Evolutionary conservation across 306 rosid genomes (phyloP).

Genomic region (Senna siamea): DNA sequence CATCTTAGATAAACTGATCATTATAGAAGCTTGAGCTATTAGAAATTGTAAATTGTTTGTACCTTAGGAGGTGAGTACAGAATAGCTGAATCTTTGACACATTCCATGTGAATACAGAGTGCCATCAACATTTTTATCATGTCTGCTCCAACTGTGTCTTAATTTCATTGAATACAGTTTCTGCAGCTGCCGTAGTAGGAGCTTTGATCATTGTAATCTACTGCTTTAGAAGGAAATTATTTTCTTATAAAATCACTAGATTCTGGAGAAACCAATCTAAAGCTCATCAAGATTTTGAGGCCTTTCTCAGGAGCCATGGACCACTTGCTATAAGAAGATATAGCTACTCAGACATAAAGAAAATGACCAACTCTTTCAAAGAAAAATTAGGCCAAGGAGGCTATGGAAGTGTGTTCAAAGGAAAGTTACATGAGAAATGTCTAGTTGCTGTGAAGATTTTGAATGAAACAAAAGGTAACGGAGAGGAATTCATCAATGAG

Average conservation of each 20-base stretch:
- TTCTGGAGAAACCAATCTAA: too few relatives aligned
- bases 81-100: background rate
- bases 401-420: slow-evolving; percentile 43
- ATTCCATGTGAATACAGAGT: background rate
- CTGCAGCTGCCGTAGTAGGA: background rate
- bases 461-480: background rate
- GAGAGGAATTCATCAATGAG: slow-evolving; percentile 3
- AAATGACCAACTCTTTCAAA: slow-evolving; percentile 17
- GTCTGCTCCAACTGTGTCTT: too few relatives aligned
- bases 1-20: background rate
- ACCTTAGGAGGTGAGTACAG: background rate
- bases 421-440: slow-evolving; percentile 15
- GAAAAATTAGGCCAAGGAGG: slow-evolving; percentile 42
- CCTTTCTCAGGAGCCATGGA: background rate
- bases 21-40: too few relatives aligned
- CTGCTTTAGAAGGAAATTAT: background rate
- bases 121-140: background rate
- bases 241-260: background rate
- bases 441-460: slow-evolving; percentile 1
- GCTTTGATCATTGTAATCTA: background rate
- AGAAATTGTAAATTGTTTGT: background rate
- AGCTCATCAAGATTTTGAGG: background rate
- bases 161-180: background rate
- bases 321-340: slow-evolving; percentile 20
- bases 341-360: slow-evolving; percentile 18